Conservation (phyloP, 2,329 filamentous ascomycete genomes). For the Ascochyta clinopodiicola region DNA sequence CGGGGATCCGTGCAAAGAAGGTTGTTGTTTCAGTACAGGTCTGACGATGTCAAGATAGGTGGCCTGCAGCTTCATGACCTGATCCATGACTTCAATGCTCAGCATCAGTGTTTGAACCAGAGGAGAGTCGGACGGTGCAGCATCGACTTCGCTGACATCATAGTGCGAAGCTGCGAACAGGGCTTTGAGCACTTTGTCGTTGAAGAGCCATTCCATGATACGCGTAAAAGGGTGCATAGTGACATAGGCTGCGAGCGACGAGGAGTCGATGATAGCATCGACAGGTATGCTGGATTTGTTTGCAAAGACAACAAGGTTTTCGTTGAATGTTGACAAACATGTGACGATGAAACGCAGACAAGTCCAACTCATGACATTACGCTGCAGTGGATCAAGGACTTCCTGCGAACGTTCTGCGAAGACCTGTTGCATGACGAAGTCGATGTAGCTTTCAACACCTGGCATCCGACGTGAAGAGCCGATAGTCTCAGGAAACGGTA, state of each 20-base stretch:
- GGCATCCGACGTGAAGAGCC: constrained; percentile 79
- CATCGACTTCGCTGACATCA: constrained; percentile 73
- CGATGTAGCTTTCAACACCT: constrained; percentile 90
- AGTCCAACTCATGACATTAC: constrained; percentile 74
- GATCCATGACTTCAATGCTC: constrained; percentile 82
- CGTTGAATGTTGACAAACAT: constrained; percentile 88
- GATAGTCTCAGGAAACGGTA: constrained; percentile 87
- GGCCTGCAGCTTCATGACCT: constrained; percentile 83
- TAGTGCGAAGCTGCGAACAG: constrained; percentile 82
- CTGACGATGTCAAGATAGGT: constrained; percentile 91
- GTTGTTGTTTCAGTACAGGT: constrained; percentile 74
- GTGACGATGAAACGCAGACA: constrained; percentile 84
- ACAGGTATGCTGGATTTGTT: constrained; percentile 78
- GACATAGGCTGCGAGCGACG: constrained; percentile 79
- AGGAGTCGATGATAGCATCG: constrained; percentile 75
- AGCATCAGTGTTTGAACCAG: constrained; percentile 79
- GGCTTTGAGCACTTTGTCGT: constrained; percentile 81
- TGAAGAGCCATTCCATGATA: constrained; percentile 98
- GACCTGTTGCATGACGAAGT: constrained; percentile 84
- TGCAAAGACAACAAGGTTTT: constrained; percentile 85
- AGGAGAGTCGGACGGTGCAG: constrained; percentile 77
- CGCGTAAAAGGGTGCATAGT: constrained; percentile 89
- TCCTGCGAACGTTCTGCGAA: constrained; percentile 73
- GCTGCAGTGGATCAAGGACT: constrained; percentile 68
- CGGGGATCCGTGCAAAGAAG: constrained; percentile 63